Percentiles rank a stretch among this genome's conserved stretches.
Conservation (phyloP, 805 yeast species). For the Cyberlindnera maclurae region DNA sequence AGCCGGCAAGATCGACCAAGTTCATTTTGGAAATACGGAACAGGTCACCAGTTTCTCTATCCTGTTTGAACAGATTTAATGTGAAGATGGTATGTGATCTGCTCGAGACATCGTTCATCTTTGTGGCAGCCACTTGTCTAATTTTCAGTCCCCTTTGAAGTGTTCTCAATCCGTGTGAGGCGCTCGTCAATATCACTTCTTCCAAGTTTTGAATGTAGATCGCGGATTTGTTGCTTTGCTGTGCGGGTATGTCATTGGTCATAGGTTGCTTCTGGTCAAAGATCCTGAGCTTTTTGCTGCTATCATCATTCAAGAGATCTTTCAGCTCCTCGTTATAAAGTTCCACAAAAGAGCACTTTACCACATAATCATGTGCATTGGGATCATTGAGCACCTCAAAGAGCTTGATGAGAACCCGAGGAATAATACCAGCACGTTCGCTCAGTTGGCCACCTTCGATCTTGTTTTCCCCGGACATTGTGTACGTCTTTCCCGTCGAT, state of each 20-base stretch:
- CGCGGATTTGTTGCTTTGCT: conserved; percentile 15
- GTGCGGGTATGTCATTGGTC: background rate
- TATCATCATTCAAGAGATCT: conserved; percentile 48
- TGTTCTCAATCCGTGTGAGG: conserved; percentile 48
- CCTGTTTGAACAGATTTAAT: conserved; percentile 45
- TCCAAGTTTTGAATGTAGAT: conserved; percentile 59
- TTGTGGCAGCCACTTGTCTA: conserved; percentile 65
- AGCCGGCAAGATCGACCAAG: conserved; percentile 91
- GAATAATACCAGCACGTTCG: conserved; percentile 60
- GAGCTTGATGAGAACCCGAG: conserved; percentile 48
- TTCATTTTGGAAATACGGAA: conserved; percentile 66
- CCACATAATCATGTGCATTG: conserved; percentile 43
- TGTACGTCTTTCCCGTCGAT: conserved; percentile 81
- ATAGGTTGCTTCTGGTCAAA: conserved; percentile 33
- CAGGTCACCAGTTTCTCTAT: conserved; percentile 35
- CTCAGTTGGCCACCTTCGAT: conserved; percentile 27
- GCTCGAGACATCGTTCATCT: conserved; percentile 65
- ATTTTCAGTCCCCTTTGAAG: conserved; percentile 50
- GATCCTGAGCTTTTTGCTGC: conserved; percentile 45
- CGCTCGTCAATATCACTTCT: conserved; percentile 49
- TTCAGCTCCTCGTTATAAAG: conserved; percentile 80
- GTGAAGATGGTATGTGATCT: conserved; percentile 77
- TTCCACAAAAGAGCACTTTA: conserved; percentile 76
- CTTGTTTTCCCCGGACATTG: conserved; percentile 63
- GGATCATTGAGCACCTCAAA: conserved; percentile 43